Evolutionary conservation across 805 yeast genomes (phyloP).

Genomic region (Ogataea pignaliae): DNA sequence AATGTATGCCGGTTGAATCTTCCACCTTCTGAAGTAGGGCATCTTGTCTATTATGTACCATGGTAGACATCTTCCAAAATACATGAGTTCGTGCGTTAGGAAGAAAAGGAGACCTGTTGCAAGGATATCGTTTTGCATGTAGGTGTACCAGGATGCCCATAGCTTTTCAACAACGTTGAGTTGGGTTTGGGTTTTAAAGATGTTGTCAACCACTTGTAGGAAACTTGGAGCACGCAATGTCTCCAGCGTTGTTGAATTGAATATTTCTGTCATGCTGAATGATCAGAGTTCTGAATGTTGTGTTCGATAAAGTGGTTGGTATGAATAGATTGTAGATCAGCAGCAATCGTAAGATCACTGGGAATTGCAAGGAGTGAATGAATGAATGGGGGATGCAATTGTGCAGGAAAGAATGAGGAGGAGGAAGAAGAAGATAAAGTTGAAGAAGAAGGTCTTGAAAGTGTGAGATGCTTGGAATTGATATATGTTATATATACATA

Average conservation of each 20-base stretch:
- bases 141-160: slow-evolving; percentile 55
- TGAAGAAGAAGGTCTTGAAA: too few species aligned
- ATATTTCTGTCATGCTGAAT: slow-evolving; percentile 27
- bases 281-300: too few species aligned
- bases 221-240: slow-evolving; percentile 25
- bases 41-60: slow-evolving; percentile 53
- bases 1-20: slow-evolving; percentile 48
- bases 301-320: too few species aligned
- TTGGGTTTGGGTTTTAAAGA: slow-evolving; percentile 37
- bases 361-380: too few species aligned
- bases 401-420: too few species aligned
- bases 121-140: slow-evolving; percentile 48
- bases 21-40: slow-evolving; percentile 48
- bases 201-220: slow-evolving; percentile 31
- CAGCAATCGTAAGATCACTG: too few species aligned
- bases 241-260: slow-evolving; percentile 28
- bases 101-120: slow-evolving; percentile 58
- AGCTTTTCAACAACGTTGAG: slow-evolving; percentile 39
- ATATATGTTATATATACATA: too few species aligned
- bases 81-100: slow-evolving; percentile 50
- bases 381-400: too few species aligned
- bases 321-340: too few species aligned
- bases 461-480: too few species aligned
- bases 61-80: slow-evolving; percentile 56
- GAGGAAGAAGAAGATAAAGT: too few species aligned